These are phyloP conservation scores for Austroboletus novae-zelandiae DNA, from an alignment of 1,284 basidiomycete genomes.

Conservation along the genomic window DNA sequence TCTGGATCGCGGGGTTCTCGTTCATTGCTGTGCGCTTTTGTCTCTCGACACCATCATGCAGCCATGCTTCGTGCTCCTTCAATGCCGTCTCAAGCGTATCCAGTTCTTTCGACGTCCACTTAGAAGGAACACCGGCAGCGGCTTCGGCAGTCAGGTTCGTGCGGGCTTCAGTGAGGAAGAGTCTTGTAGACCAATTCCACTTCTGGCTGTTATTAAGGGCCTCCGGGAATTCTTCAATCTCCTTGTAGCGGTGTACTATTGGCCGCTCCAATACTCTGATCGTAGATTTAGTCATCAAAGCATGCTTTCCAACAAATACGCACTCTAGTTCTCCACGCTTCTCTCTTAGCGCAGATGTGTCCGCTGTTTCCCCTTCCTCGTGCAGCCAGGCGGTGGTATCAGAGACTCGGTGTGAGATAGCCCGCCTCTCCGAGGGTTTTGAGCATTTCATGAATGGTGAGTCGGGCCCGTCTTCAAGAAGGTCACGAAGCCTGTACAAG, in stretches of 20 bases:
- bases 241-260: slow-evolving; percentile 82
- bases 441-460: slow-evolving; percentile 82
- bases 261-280: slow-evolving; percentile 76
- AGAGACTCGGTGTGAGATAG: slow-evolving; percentile 62
- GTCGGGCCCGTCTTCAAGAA: slow-evolving; percentile 65
- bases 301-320: slow-evolving; percentile 28
- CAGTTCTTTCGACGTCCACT: slow-evolving; percentile 83
- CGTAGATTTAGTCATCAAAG: slow-evolving; percentile 7
- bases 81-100: slow-evolving; percentile 71
- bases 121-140: slow-evolving; percentile 57
- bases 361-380: slow-evolving; percentile 83
- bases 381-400: slow-evolving; percentile 82
- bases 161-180: slow-evolving; percentile 80
- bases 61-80: slow-evolving; percentile 78
- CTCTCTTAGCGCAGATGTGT: slow-evolving; percentile 68
- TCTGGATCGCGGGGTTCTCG: slow-evolving; percentile 80
- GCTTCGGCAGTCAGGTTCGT: slow-evolving; percentile 66
- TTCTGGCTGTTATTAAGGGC: slow-evolving; percentile 76
- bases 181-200: slow-evolving; percentile 77
- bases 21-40: slow-evolving; percentile 72
- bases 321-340: slow-evolving; percentile 82
- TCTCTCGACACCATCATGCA: slow-evolving; percentile 74
- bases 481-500: slow-evolving; percentile 86
- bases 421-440: slow-evolving; percentile 65
- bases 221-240: slow-evolving; percentile 75